Evolutionary conservation across 2,329 filamentous ascomycete genomes (phyloP).

Genomic region (Alternaria panax): DNA sequence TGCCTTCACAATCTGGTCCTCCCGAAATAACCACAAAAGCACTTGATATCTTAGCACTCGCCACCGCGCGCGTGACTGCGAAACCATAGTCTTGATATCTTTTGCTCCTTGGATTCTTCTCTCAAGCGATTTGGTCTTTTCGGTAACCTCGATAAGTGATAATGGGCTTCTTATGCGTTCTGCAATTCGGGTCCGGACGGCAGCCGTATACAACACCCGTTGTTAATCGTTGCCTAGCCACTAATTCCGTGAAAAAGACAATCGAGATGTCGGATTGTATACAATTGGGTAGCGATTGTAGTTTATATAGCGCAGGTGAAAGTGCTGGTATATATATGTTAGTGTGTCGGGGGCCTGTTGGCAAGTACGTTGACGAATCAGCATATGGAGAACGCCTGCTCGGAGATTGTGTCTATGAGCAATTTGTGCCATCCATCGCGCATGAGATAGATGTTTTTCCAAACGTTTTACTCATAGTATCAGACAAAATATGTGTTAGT

Average conservation of each 20-base stretch:
- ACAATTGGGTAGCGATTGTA: not conserved
- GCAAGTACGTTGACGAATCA: not conserved
- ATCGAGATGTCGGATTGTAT: not conserved
- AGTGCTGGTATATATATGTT: not conserved
- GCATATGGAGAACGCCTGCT: not conserved
- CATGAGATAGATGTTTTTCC: not conserved
- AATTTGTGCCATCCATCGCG: not conserved
- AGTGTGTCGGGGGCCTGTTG: not conserved
- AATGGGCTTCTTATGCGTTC: not conserved
- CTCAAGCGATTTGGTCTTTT: too few relatives aligned
- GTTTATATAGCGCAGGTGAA: not conserved
- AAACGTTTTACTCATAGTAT: not conserved
- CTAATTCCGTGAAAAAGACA: not conserved
- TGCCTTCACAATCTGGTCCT: too few relatives aligned
- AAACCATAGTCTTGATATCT: too few relatives aligned
- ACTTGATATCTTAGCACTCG: too few relatives aligned
- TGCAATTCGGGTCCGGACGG: not conserved
- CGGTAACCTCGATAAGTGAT: too few relatives aligned
- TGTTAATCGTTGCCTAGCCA: not conserved
- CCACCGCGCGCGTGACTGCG: too few relatives aligned
- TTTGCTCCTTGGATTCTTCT: too few relatives aligned
- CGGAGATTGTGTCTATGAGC: not conserved
- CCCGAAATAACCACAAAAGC: too few relatives aligned
- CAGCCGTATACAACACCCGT: not conserved
- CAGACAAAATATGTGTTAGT: not conserved